Base-by-base conservation (phyloP, 164 flowering plant genomes). In the Malania oleifera region DNA sequence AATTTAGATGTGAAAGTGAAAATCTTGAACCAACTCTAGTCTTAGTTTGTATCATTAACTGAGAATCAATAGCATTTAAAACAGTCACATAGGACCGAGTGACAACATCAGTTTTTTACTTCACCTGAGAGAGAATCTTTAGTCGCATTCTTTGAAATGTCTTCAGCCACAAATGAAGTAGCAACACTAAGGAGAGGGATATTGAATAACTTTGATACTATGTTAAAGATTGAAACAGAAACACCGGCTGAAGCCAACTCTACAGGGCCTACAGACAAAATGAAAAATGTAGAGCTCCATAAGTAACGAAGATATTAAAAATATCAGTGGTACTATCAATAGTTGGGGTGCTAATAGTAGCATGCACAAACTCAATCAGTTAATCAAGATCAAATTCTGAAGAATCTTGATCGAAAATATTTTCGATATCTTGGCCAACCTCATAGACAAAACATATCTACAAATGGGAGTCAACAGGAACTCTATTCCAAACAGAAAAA, bases 121-220 rank as follows among this genome's bases (percentile, higher is more conserved):
- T 46, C 62, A 87, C 95, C 96, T 80, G 89, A 63, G 27, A 60
- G 17, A 43, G 72, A 73, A 31, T 64, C 66, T 50, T 55, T 40
- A 56, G 14, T 49, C 40, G 78, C 68, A 58, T 52, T 70, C 70
- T 73, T 85, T 46, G 96, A 61, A 54, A 95, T 76, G 66, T 95
- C 98, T 68, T 91, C 90, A 57, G 99, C 98, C 57, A 89, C 96
- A 64, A 91, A 87, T 26, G 99, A 95, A 60, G 99, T 95, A 63
- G 99, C 95, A 57, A 91, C 76, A 65, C 99, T 89, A 14, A 91
- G 91, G 26, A 95, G 96, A 45, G 99, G 99, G 61, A 95, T 82
- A 65, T 95, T 95, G 61, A 95, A 91, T 54, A 95, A 75, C 83
- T 91, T 95, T 22, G 98, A 95, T 52, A 95, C 63, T 44, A 82